Evolutionary conservation across 768 basidiomycete genomes (phyloP).

Genomic region (Gautieria morchelliformis): DNA sequence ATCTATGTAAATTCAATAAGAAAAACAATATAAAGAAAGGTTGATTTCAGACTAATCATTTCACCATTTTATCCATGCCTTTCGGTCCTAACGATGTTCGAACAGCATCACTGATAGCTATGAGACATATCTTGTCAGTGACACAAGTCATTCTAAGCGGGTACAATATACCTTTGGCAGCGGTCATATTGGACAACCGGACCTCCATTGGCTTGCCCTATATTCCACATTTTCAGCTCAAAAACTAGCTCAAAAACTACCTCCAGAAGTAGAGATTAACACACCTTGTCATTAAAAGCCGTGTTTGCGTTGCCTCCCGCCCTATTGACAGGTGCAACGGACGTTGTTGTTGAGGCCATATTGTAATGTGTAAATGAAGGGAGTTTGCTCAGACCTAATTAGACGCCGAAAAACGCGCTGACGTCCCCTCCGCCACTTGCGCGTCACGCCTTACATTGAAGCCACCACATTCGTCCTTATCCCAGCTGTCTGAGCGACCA

Average conservation of each 20-base stretch:
- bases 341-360: conserved; percentile 23
- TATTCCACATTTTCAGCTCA: conserved; percentile 16
- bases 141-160: not conserved
- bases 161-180: conserved; percentile 72
- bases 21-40: not conserved
- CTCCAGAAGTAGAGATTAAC: not conserved
- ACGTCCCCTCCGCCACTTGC: conserved; percentile 3
- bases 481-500: not conserved
- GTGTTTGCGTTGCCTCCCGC: conserved; percentile 49
- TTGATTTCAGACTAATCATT: conserved; percentile 9
- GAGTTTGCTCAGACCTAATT: not conserved
- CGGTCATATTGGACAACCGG: conserved; percentile 93
- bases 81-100: conserved; percentile 92
- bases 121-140: not conserved
- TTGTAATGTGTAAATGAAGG: not conserved
- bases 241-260: not conserved
- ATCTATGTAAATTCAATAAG: conserved; percentile 43
- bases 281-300: conserved; percentile 81
- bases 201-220: conserved; percentile 99
- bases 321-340: conserved; percentile 18
- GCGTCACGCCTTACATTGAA: not conserved
- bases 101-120: conserved; percentile 96
- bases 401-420: conserved; percentile 1
- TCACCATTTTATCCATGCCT: conserved; percentile 99
- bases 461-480: not conserved